Evolutionary conservation across 2,329 filamentous ascomycete genomes (phyloP).

Genomic region (Fusarium concolor): DNA sequence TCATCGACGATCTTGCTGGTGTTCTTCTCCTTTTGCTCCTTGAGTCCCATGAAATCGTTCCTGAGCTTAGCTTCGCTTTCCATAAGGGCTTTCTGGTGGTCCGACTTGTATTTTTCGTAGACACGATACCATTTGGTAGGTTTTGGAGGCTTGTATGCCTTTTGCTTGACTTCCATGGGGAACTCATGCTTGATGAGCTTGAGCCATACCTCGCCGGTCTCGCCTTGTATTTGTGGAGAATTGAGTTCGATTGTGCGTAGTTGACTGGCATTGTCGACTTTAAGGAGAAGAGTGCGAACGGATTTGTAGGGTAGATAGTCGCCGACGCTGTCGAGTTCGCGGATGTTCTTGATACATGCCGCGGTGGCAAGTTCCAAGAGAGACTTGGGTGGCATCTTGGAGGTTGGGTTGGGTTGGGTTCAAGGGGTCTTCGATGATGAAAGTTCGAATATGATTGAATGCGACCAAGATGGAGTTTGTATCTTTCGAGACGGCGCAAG

Average conservation of each 20-base stretch:
- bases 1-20: constrained; percentile 68
- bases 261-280: constrained; percentile 78
- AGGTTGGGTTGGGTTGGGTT: neutral
- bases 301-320: constrained; percentile 73
- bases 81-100: constrained; percentile 68
- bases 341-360: constrained; percentile 65
- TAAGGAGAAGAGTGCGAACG: constrained; percentile 74
- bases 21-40: constrained; percentile 68
- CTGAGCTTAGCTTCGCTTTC: constrained; percentile 70
- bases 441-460: neutral
- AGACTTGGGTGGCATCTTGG: constrained; percentile 58
- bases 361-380: constrained; percentile 63
- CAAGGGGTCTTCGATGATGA: neutral
- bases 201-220: constrained; percentile 80
- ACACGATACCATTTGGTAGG: constrained; percentile 81
- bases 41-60: constrained; percentile 67
- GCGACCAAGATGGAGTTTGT: neutral
- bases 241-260: constrained; percentile 79
- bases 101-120: constrained; percentile 75
- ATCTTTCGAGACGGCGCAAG: neutral
- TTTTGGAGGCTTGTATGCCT: constrained; percentile 73
- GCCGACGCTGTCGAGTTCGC: constrained; percentile 75
- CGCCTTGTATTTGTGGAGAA: constrained; percentile 79
- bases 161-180: constrained; percentile 69
- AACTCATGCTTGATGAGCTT: constrained; percentile 84